Evolutionary conservation across 306 rosid species (phyloP).

Genomic region (Styphnolobium japonicum): DNA sequence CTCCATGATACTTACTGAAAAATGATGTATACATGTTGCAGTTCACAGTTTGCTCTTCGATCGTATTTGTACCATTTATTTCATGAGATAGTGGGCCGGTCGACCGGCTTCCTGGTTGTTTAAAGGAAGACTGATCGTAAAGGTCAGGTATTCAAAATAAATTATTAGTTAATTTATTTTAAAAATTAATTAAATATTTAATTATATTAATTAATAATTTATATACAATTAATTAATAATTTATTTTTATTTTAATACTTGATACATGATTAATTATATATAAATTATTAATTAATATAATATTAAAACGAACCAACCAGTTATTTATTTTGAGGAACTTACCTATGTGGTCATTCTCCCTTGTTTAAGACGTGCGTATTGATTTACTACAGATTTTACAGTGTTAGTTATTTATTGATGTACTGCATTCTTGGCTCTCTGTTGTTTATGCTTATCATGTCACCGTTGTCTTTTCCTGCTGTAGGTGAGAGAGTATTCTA

Average conservation of each 20-base stretch:
- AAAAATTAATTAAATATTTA: too few relatives aligned
- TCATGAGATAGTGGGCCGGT: slow-evolving; percentile 84
- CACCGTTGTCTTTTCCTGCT: slow-evolving; percentile 20
- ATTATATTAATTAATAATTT: too few relatives aligned
- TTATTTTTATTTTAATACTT: too few relatives aligned
- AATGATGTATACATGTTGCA: slow-evolving; percentile 44
- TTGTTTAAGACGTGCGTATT: too few relatives aligned
- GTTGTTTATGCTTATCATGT: slow-evolving; percentile 25
- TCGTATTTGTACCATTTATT: slow-evolving; percentile 84
- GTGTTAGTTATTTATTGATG: neutral
- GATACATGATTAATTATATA: too few relatives aligned
- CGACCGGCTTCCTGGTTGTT: slow-evolving; percentile 83
- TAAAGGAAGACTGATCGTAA: slow-evolving; percentile 80
- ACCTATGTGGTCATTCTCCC: too few relatives aligned
- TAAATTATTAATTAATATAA: too few relatives aligned
- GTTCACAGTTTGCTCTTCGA: slow-evolving; percentile 95
- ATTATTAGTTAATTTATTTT: too few relatives aligned
- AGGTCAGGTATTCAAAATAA: too few relatives aligned
- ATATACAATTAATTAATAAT: too few relatives aligned
- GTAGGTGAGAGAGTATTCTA: slow-evolving; percentile 92
- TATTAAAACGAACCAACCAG: too few relatives aligned
- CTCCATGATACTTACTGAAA: slow-evolving; percentile 4
- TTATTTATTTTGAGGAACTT: too few relatives aligned
- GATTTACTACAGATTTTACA: neutral
- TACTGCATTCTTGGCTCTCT: neutral